A percentile compares a stretch with the other conserved stretches of the same genome.
Conservation (phyloP, 208 protist species). For the Acanthamoeba healyi region DNA sequence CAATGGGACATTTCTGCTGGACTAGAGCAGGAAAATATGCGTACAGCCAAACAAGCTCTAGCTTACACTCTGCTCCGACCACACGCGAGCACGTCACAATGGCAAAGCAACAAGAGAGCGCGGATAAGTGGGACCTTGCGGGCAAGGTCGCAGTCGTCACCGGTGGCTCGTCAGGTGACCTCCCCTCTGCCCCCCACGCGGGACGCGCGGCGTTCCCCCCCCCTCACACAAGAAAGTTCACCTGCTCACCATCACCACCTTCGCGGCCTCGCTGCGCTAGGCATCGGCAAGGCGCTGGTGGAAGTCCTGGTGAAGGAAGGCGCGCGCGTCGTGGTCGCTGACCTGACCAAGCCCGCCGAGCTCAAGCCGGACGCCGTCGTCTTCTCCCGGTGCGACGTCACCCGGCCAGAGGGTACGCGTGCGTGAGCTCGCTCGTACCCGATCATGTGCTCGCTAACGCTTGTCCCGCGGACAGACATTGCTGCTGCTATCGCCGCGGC, state of each 20-base stretch:
- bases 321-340: background rate
- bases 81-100: too few species aligned
- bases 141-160: conserved; percentile 34
- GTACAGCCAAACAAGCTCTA: too few species aligned
- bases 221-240: too few species aligned
- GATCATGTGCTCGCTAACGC: background rate
- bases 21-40: too few species aligned
- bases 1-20: too few species aligned
- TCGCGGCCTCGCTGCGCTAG: too few species aligned
- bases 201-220: too few species aligned
- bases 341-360: background rate
- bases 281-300: background rate
- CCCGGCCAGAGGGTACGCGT: background rate
- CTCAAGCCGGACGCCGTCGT: background rate
- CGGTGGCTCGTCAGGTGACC: background rate
- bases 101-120: background rate
- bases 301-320: background rate
- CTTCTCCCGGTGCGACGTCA: background rate
- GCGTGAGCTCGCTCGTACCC: background rate
- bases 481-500: background rate
- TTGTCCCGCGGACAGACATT: background rate
- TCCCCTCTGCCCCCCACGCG: too few species aligned
- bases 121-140: background rate
- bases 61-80: too few species aligned
- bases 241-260: too few species aligned